Base-by-base conservation (phyloP, 495 filamentous ascomycete species). In the Paragyromitra xinjiangensis region DNA sequence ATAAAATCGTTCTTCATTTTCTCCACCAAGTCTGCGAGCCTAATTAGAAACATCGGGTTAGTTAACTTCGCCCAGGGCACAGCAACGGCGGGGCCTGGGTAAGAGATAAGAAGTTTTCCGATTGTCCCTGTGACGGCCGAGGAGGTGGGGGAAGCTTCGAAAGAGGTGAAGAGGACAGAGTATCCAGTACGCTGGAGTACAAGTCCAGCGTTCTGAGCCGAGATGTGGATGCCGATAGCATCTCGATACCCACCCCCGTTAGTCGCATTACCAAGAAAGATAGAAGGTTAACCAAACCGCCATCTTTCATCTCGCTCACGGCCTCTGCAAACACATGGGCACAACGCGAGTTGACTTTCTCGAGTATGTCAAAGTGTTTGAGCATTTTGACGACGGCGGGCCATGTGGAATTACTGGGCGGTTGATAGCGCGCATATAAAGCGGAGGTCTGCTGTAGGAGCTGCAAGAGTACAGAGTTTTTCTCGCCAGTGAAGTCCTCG, bases 191-290 rank as follows among this genome's bases (percentile, higher is more conserved):
- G 82, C 1, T 83, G 84, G 55, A 91, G 79, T 1, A 91, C 73
- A 0, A 92, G 69, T 0, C 84, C 90, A 1, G 89, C 88, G 80
- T 92, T 93, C 74, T 92, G 90, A 8, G 79, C 82, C 16, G 80
- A 73, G 44, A 92, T 82, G 66, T 90, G 81, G 16, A 89, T 77
- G 0, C 83, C 80, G 45, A 88, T 39, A 64, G 75, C 1, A 16
- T 77, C 81, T 70, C 73, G 51, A 55, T 6, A 0, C 7, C 5
- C 11, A 65, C 22, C 24, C 6, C 12, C 12, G 26, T 74, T 53
- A 74, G 71, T 26, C 12, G 19, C 26, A 44, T 45, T 51, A 48
- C 7, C 11, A 40, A 40, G 6, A 62, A 48, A 3, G 26, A 11
- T 3, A 16, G 44, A 6, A 6, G 55, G 14, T 24, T 67, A 56